phyloP scores from a whole-genome alignment of 345 rosid species.

The Camelina laxa region DNA sequence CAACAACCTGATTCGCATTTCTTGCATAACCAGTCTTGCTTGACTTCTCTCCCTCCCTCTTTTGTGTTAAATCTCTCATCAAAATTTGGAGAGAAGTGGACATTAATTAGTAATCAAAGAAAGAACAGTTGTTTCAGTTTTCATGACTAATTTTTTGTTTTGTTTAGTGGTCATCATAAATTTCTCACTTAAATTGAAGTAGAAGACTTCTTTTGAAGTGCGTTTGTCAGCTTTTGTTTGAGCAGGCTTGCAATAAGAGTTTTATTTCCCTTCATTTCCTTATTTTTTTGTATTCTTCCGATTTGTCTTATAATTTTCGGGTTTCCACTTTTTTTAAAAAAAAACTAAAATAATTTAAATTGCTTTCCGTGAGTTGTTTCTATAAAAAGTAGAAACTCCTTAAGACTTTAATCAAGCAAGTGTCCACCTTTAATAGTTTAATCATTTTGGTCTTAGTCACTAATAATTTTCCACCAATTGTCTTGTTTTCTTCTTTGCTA shows the following conservation, averaged over 20 bases:
- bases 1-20: constrained; percentile 9
- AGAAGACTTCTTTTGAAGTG: constrained; percentile 43
- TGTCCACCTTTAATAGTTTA: constrained; percentile 24
- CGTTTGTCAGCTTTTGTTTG: constrained; percentile 41
- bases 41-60: constrained; percentile 14
- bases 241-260: constrained; percentile 43
- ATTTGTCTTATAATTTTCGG: constrained; percentile 40
- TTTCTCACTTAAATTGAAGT: constrained; percentile 30
- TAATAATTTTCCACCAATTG: constrained; percentile 16
- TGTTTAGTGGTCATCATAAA: constrained; percentile 16
- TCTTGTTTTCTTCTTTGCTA: constrained; percentile 30
- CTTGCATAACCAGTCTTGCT: constrained; percentile 12
- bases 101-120: constrained; percentile 3
- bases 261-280: background rate
- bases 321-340: constrained; percentile 4
- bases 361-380: constrained; percentile 41
- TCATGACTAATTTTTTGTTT: constrained; percentile 11
- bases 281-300: constrained; percentile 27
- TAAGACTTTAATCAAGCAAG: constrained; percentile 14
- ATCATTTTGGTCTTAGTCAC: constrained; percentile 28
- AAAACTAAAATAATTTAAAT: constrained; percentile 20
- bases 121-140: constrained; percentile 15
- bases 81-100: background rate
- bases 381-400: constrained; percentile 17
- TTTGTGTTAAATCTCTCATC: constrained; percentile 5